These are phyloP conservation scores for Xylariaceae sp. DNA, from an alignment of 2,329 filamentous ascomycete genomes.

Conservation along the genomic window DNA sequence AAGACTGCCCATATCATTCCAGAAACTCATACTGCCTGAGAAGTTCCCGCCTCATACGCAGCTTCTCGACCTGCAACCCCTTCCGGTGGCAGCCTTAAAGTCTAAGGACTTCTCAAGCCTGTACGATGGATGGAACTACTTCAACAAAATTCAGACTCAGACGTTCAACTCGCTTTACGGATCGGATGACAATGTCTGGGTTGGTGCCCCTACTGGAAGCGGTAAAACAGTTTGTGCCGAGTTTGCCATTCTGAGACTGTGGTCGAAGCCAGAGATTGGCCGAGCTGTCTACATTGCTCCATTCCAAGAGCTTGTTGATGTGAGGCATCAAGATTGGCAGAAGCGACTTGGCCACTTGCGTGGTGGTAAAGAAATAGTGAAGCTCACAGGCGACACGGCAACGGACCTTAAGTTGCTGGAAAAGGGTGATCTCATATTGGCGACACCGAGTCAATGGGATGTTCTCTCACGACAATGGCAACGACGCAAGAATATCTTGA, in stretches of 20 bases:
- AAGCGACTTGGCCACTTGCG: slow-evolving; percentile 65
- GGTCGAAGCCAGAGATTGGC: slow-evolving; percentile 65
- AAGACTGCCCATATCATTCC: slow-evolving; percentile 86
- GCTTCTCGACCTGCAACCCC: slow-evolving; percentile 82
- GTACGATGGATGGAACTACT: slow-evolving; percentile 78
- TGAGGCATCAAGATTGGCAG: slow-evolving; percentile 77
- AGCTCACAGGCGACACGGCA: slow-evolving; percentile 87
- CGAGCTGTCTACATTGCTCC: slow-evolving; percentile 92
- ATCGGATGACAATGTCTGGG: slow-evolving; percentile 86
- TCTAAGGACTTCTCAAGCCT: slow-evolving; percentile 72
- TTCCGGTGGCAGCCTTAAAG: slow-evolving; percentile 86
- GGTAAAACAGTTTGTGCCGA: slow-evolving; percentile 97
- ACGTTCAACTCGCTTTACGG: slow-evolving; percentile 91
- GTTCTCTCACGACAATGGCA: slow-evolving; percentile 94
- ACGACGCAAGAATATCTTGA: slow-evolving; percentile 89
- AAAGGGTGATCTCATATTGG: slow-evolving; percentile 80
- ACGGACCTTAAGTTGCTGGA: slow-evolving; percentile 86
- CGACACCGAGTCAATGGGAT: slow-evolving; percentile 94
- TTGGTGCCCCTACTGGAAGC: slow-evolving; percentile 88
- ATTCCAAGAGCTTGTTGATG: slow-evolving; percentile 87
- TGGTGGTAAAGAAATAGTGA: slow-evolving; percentile 85
- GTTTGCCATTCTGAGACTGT: slow-evolving; percentile 84
- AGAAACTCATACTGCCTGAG: slow-evolving; percentile 89
- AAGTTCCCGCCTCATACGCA: slow-evolving; percentile 94
- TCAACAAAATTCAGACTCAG: slow-evolving; percentile 97